Conservation (phyloP, 164 flowering plant genomes). For the Paratinospora sagittata region DNA sequence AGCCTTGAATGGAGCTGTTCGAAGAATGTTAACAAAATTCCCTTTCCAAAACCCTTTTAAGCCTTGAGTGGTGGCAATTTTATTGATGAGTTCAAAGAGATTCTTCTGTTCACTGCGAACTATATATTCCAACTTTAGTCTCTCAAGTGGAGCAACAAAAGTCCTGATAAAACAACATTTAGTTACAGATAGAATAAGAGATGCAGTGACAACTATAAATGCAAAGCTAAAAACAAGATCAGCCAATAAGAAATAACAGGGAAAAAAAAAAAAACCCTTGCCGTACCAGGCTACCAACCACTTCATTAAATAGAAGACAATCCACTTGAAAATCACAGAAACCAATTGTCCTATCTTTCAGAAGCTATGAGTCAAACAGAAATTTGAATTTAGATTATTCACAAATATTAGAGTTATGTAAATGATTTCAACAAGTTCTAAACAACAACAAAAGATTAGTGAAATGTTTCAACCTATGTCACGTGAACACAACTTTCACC, state of each 20-base stretch:
- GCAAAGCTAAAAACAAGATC: neutral
- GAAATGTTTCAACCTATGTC: neutral
- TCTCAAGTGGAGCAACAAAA: slow-evolving; percentile 86
- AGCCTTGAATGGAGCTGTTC: slow-evolving; percentile 94
- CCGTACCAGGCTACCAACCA: neutral
- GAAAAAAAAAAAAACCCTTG: neutral
- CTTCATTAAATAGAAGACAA: neutral
- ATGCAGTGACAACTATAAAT: neutral
- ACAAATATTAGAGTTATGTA: neutral
- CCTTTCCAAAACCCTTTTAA: slow-evolving; percentile 93
- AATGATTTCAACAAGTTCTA: too few species aligned
- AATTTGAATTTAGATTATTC: neutral
- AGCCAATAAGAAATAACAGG: neutral
- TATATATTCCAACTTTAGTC: slow-evolving; percentile 90
- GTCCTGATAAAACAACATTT: slow-evolving; percentile 47
- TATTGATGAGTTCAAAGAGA: slow-evolving; percentile 51
- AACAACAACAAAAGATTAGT: neutral
- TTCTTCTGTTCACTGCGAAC: slow-evolving; percentile 82
- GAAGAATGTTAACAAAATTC: slow-evolving; percentile 79
- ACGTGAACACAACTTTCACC: too few species aligned
- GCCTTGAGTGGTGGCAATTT: slow-evolving; percentile 75
- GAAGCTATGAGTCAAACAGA: neutral
- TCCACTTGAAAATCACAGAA: neutral
- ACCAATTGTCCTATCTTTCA: neutral
- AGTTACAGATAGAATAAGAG: slow-evolving; percentile 10